These are phyloP conservation scores for Multifurca ochricompacta DNA, from an alignment of 768 basidiomycete genomes.

Conservation along the genomic window DNA sequence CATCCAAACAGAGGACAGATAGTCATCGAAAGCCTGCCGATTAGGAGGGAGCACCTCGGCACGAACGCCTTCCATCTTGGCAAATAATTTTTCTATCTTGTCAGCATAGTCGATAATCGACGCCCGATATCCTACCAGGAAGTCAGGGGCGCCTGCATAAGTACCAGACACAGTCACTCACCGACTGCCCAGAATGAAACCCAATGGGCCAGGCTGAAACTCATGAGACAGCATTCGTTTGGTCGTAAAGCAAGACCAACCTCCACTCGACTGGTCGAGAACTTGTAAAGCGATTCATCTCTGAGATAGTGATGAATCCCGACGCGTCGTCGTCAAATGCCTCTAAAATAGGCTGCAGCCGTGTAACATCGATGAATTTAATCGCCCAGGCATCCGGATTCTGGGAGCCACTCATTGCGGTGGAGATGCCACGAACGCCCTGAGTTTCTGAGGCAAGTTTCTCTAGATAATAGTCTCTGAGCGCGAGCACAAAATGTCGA, in stretches of 20 bases:
- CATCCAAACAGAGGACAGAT: background rate
- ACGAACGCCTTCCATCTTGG: conserved; percentile 15
- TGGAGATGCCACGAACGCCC: background rate
- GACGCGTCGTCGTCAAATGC: conserved; percentile 31
- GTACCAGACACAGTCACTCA: background rate
- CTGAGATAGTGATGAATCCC: conserved; percentile 28
- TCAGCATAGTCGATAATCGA: conserved; percentile 14
- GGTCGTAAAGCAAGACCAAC: background rate
- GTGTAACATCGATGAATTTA: conserved; percentile 18
- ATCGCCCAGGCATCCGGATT: conserved; percentile 27
- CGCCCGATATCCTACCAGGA: conserved; percentile 1
- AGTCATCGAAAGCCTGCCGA: background rate
- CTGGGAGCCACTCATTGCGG: background rate
- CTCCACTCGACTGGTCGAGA: conserved; percentile 26
- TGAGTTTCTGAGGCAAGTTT: conserved; percentile 5
- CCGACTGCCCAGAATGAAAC: conserved; percentile 28
- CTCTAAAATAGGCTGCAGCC: conserved; percentile 25
- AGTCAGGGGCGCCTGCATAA: background rate
- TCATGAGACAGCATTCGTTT: background rate
- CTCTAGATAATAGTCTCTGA: conserved; percentile 29
- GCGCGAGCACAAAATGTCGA: conserved; percentile 22
- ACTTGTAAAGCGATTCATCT: conserved; percentile 29
- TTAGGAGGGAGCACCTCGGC: conserved; percentile 7
- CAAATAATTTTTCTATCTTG: conserved; percentile 10
- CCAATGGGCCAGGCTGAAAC: conserved; percentile 27